A percentile compares a stretch with the other conserved stretches of the same genome.
phyloP scores from a whole-genome alignment of 2,329 filamentous ascomycete species.

The Scedosporium minutisporum region DNA sequence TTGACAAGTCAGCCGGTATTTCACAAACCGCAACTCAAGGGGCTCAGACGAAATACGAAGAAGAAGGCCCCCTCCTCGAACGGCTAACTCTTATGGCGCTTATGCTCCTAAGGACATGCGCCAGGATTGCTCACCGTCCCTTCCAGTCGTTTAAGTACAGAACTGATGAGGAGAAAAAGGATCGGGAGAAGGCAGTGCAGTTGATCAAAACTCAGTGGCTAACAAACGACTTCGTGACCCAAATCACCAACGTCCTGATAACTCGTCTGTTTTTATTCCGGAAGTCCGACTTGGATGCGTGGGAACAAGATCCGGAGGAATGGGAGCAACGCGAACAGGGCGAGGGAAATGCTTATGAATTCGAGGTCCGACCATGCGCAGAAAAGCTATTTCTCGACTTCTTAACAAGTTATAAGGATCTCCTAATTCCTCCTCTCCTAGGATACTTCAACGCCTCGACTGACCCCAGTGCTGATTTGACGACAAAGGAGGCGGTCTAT shows the following conservation, averaged over 20 bases:
- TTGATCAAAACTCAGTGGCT: constrained; percentile 66
- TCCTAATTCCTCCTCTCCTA: constrained; percentile 70
- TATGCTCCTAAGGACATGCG: constrained; percentile 69
- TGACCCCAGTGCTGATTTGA: constrained; percentile 52
- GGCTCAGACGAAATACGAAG: constrained; percentile 34
- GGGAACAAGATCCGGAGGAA: constrained; percentile 90
- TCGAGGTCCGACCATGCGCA: constrained; percentile 81
- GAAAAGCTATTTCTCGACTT: constrained; percentile 92
- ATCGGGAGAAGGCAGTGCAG: constrained; percentile 60
- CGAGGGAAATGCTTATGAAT: constrained; percentile 79
- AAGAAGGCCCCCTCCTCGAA: constrained; percentile 59
- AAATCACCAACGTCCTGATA: constrained; percentile 77
- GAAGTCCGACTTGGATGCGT: constrained; percentile 74
- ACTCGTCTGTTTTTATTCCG: constrained; percentile 84
- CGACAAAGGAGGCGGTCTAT: constrained; percentile 90
- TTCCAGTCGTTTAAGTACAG: constrained; percentile 76
- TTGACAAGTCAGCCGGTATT: constrained; percentile 50
- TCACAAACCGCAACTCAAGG: constrained; percentile 28
- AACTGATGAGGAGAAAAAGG: constrained; percentile 62
- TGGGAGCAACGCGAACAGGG: constrained; percentile 90
- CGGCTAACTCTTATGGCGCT: constrained; percentile 76
- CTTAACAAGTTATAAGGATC: constrained; percentile 75
- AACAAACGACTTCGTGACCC: constrained; percentile 63
- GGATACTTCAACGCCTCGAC: constrained; percentile 74
- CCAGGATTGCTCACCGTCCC: constrained; percentile 77